phyloP scores from a whole-genome alignment of 1,284 basidiomycete species.

The Pyrrhoderma noxium region DNA sequence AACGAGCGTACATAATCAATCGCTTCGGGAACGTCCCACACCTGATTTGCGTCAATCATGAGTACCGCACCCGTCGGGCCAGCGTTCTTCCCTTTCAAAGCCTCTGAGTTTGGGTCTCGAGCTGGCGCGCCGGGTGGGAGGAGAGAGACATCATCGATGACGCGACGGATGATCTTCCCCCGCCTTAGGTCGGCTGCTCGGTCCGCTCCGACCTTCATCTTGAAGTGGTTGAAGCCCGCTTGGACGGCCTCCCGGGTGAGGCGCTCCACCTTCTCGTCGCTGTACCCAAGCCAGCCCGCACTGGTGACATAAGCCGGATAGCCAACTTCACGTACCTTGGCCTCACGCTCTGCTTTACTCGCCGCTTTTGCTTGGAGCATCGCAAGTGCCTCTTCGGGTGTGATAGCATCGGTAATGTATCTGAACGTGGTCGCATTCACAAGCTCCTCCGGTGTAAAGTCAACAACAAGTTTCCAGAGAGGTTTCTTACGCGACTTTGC shows the following conservation, averaged over 20 bases:
- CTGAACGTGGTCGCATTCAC: constrained; percentile 80
- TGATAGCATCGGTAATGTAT: constrained; percentile 92
- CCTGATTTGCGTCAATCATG: constrained; percentile 97
- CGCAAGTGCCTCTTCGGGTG: constrained; percentile 79
- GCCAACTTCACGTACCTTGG: constrained; percentile 58
- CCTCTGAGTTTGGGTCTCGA: constrained; percentile 54
- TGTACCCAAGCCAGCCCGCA: constrained; percentile 90
- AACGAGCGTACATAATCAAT: constrained; percentile 86
- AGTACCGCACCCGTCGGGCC: constrained; percentile 89
- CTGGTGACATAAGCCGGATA: constrained; percentile 96
- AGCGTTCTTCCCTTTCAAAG: constrained; percentile 80
- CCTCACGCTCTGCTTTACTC: constrained; percentile 74
- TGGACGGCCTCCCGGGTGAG: constrained; percentile 82
- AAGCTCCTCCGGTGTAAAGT: constrained; percentile 84
- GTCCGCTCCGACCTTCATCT: constrained; percentile 93
- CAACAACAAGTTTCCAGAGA: constrained; percentile 78
- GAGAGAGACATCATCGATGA: constrained; percentile 86
- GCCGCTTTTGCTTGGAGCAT: constrained; percentile 75
- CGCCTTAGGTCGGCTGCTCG: constrained; percentile 79
- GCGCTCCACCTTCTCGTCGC: constrained; percentile 83
- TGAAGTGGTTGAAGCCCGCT: constrained; percentile 92
- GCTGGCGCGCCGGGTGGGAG: constrained; percentile 48
- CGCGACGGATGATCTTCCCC: constrained; percentile 81
- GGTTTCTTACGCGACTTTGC: constrained; percentile 72
- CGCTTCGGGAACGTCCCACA: constrained; percentile 92